Base-by-base conservation (phyloP, 495 filamentous ascomycete species). In the Neurospora sp. region DNA sequence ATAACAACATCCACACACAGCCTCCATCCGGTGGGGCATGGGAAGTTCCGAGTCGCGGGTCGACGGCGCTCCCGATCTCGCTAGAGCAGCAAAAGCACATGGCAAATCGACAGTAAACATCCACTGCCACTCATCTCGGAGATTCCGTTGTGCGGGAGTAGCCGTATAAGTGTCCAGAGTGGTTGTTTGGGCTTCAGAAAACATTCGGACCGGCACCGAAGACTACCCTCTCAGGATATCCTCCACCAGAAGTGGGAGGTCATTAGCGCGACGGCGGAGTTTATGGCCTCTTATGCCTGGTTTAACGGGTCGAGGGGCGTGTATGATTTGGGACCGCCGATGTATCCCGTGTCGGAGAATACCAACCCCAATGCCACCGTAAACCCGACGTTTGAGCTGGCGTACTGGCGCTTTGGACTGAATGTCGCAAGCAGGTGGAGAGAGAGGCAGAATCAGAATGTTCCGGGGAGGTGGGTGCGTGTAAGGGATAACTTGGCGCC, bases 311-410 rank as follows among this genome's bases (percentile, higher is more conserved):
- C 82, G 2, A 85, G 82, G 8, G 74, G 78, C 3, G 73, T 79
- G 47, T 87, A 83, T 73, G 86, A 87, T 73, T 80, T 87, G 31
- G 85, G 86, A 1, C 84, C 85, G 12, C 86, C 86, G 9, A 82
- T 87, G 82, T 87, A 88, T 45, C 85, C 85, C 2, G 85, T 82
- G 4, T 83, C 81, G 3, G 86, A 87, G 73, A 87, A 84, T 69
- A 86, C 85, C 8, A 80, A 82, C 37, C 85, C 85, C 8, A 88
- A 87, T 70, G 74, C 73, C 1, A 87, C 85, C 18, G 71, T 81
- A 0, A 88, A 88, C 72, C 84, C 85, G 10, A 82, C 84, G 0
- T 87, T 87, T 71, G 85, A 87, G 78, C 76, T 87, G 5, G 85
- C 85, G 8, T 87, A 87, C 74, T 87, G 85, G 85, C 75, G 82